Percentiles rank a stretch among this genome's conserved stretches.
Conservation (phyloP, 805 yeast species). For the Ogataea ramenticola region DNA sequence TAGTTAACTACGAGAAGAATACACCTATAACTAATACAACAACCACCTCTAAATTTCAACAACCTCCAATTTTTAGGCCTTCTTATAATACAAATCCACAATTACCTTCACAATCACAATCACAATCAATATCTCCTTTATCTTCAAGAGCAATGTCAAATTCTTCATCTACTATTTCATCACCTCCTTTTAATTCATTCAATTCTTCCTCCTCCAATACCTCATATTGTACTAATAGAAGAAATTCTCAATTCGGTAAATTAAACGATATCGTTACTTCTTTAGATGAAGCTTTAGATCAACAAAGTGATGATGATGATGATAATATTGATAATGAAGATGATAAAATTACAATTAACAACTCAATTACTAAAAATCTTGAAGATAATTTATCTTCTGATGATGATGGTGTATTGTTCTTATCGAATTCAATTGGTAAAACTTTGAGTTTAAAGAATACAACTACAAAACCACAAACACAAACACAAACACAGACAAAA, state of each 20-base stretch:
- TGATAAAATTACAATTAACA: background rate
- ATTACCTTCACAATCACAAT: background rate
- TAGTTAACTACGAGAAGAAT: constrained; percentile 21
- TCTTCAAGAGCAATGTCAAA: constrained; percentile 1
- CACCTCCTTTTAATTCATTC: background rate
- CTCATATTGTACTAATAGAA: background rate
- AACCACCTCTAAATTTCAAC: background rate
- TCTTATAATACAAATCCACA: background rate
- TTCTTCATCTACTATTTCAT: background rate
- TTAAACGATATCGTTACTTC: background rate
- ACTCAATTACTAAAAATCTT: background rate
- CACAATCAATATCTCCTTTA: background rate
- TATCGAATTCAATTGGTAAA: background rate
- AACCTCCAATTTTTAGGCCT: background rate
- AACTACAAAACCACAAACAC: background rate
- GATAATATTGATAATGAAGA: background rate
- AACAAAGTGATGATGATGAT: background rate
- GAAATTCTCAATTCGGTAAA: background rate
- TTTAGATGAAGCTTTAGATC: constrained; percentile 1
- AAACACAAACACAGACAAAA: background rate
- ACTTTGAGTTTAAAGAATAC: background rate
- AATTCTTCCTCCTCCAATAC: background rate
- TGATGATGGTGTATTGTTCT: constrained; percentile 1
- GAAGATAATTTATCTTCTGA: background rate
- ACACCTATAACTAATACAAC: background rate